These are phyloP conservation scores for Alternaria sp. DNA, from an alignment of 2,329 filamentous ascomycete genomes.

Conservation along the genomic window DNA sequence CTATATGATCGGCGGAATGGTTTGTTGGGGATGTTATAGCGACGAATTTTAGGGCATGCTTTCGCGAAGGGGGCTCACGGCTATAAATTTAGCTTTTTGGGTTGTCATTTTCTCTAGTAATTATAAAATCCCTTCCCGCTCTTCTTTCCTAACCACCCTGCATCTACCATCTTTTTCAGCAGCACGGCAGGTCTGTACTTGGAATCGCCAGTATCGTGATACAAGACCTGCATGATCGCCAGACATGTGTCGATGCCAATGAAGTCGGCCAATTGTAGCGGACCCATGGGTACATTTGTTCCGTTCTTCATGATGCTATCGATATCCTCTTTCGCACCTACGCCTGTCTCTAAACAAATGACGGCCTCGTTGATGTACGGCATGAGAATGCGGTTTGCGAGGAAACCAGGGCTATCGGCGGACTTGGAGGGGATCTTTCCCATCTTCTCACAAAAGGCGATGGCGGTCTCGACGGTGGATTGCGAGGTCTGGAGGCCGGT, in stretches of 20 bases:
- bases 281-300: constrained; percentile 98
- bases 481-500: constrained; percentile 89
- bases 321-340: constrained; percentile 89
- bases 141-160: constrained; percentile 98
- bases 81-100: too few species aligned
- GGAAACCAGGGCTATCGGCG: constrained; percentile 89
- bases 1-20: not conserved
- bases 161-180: constrained; percentile 94
- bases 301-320: constrained; percentile 99
- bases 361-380: constrained; percentile 99
- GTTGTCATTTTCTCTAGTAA: constrained; percentile 58
- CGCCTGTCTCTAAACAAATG: constrained; percentile 91
- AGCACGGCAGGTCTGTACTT: constrained; percentile 93
- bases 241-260: constrained; percentile 96
- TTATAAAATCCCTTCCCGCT: constrained; percentile 95
- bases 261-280: constrained; percentile 91
- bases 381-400: constrained; percentile 97
- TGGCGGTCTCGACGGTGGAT: constrained; percentile 79
- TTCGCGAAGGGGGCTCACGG: not conserved
- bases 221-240: constrained; percentile 94
- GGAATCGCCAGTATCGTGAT: constrained; percentile 89
- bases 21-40: not conserved
- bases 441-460: constrained; percentile 89
- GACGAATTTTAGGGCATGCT: not conserved
- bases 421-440: constrained; percentile 90